These are phyloP conservation scores for Trichoderma cornu-damae DNA, from an alignment of 2,329 filamentous ascomycete species.

Conservation along the genomic window DNA sequence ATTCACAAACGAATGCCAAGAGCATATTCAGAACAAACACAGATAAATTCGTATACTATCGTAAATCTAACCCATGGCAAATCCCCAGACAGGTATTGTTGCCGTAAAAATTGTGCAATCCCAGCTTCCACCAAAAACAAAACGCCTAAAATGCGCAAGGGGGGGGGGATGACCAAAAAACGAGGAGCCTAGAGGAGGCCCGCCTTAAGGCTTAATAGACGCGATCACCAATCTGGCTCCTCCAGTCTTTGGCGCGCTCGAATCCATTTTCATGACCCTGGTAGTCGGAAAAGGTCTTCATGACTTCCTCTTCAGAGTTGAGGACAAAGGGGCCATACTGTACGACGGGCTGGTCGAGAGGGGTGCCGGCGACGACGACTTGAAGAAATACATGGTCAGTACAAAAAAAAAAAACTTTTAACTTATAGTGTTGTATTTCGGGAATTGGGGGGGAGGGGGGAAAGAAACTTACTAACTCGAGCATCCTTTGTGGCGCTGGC, in stretches of 20 bases:
- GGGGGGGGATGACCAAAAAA: neutral
- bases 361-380: conserved; percentile 72
- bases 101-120: conserved; percentile 24
- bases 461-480: conserved; percentile 40
- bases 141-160: neutral
- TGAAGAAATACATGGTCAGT: neutral
- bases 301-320: conserved; percentile 64
- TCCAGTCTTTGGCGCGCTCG: conserved; percentile 72
- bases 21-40: neutral
- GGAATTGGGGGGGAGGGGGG: too few relatives aligned
- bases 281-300: conserved; percentile 71
- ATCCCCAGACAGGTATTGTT: neutral
- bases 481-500: conserved; percentile 55
- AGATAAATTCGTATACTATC: neutral
- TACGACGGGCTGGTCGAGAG: conserved; percentile 72
- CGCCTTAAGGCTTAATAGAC: conserved; percentile 47
- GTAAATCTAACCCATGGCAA: neutral
- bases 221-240: conserved; percentile 75
- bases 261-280: conserved; percentile 71
- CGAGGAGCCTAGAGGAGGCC: too few relatives aligned
- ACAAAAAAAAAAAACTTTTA: neutral
- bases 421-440: neutral
- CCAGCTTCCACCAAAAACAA: conserved; percentile 22
- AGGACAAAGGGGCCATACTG: conserved; percentile 86
- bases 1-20: neutral